Percentiles rank a stretch among this genome's conserved stretches.
Evolutionary conservation across 257 asterid genomes (phyloP).

Genomic region (Penstemon eatonii): DNA sequence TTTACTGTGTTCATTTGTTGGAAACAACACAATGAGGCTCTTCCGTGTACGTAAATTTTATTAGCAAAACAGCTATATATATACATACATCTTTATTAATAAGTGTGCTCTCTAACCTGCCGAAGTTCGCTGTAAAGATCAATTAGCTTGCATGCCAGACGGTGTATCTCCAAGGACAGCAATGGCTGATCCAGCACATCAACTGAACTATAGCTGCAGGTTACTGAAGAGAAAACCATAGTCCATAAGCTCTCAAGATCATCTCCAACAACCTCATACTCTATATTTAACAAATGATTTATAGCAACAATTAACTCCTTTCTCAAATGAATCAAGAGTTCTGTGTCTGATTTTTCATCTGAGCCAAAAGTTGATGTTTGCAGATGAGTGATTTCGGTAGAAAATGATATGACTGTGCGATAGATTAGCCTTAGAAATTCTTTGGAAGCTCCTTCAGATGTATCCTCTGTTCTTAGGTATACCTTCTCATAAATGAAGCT

Average conservation of each 20-base stretch:
- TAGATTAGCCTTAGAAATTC: constrained; percentile 65
- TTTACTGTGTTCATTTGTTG: constrained; percentile 9
- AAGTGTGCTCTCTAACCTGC: constrained; percentile 61
- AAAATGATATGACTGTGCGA: constrained; percentile 49
- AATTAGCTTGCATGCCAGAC: constrained; percentile 68
- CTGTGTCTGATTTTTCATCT: constrained; percentile 40
- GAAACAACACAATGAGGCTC: constrained; percentile 3
- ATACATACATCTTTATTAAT: constrained; percentile 4
- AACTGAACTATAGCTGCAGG: constrained; percentile 45
- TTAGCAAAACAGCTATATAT: constrained; percentile 5
- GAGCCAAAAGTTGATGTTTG: constrained; percentile 34
- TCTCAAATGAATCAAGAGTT: constrained; percentile 49
- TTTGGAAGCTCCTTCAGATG: constrained; percentile 69
- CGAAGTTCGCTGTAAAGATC: constrained; percentile 92
- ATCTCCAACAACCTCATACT: constrained; percentile 76
- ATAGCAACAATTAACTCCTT: constrained; percentile 61
- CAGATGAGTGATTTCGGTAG: constrained; percentile 44
- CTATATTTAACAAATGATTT: constrained; percentile 66
- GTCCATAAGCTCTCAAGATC: constrained; percentile 80
- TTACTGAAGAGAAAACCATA: constrained; percentile 52
- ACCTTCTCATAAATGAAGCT: constrained; percentile 54
- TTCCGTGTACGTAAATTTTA: constrained; percentile 2
- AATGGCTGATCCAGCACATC: constrained; percentile 44
- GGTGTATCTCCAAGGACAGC: constrained; percentile 49
- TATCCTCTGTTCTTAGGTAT: constrained; percentile 69